These are phyloP conservation scores for Globisporangium yorkense DNA, from an alignment of 352 stramenopile genomes.

Conservation along the genomic window DNA sequence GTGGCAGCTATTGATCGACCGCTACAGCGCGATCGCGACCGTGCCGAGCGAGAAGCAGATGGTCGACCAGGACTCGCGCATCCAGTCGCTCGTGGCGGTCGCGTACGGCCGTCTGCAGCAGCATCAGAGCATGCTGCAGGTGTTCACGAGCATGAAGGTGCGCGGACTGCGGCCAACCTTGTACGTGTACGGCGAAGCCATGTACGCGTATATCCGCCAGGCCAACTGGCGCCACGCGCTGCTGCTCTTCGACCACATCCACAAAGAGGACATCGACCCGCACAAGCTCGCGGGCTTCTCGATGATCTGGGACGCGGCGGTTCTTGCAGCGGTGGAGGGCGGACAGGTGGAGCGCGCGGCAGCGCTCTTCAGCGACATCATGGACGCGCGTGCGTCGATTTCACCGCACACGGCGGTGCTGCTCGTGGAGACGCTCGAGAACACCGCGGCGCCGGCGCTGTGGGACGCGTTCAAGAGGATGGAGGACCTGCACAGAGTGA, in stretches of 20 bases:
- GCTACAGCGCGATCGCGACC: constrained; percentile 9
- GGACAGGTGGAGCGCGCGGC: constrained; percentile 39
- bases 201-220: constrained; percentile 60
- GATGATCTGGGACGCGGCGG: constrained; percentile 61
- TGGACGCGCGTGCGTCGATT: constrained; percentile 27
- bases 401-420: constrained; percentile 41
- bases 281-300: constrained; percentile 29
- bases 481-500: constrained; percentile 34
- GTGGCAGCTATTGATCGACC: constrained; percentile 16
- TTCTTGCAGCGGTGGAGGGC: constrained; percentile 42
- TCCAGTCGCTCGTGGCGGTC: constrained; percentile 58
- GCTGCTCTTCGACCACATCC: constrained; percentile 70
- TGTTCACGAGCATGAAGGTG: constrained; percentile 75
- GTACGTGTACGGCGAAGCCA: constrained; percentile 63
- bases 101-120: constrained; percentile 37
- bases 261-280: constrained; percentile 36
- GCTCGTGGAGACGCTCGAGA: constrained; percentile 36
- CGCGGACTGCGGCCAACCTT: constrained; percentile 56
- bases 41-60: constrained; percentile 9
- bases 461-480: constrained; percentile 51
- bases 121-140: constrained; percentile 46
- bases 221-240: constrained; percentile 63
- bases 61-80: constrained; percentile 41
- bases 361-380: constrained; percentile 41
- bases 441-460: constrained; percentile 36